These are phyloP conservation scores for Saccharomycopsis fodiens DNA, from an alignment of 805 yeast genomes.

Conservation along the genomic window DNA sequence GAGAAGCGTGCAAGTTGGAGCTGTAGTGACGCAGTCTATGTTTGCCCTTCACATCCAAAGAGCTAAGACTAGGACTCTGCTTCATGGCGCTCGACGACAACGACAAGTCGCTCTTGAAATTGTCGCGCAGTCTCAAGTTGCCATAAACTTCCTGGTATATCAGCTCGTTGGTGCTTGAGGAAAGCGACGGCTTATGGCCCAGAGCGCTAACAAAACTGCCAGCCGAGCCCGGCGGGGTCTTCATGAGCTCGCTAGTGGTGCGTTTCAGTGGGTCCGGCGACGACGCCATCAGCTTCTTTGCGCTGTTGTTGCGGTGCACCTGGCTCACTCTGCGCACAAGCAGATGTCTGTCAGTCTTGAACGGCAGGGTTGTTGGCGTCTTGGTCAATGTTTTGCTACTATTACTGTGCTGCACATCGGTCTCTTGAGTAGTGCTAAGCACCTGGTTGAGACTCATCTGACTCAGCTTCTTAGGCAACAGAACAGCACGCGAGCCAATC, in stretches of 20 bases:
- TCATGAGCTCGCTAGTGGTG: conserved; percentile 1
- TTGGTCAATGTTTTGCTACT: conserved; percentile 13
- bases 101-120: conserved; percentile 14
- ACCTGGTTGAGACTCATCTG: conserved; percentile 14
- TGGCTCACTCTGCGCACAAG: conserved; percentile 2
- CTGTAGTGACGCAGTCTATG: conserved; percentile 18
- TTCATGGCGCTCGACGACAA: conserved; percentile 15
- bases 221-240: conserved; percentile 9
- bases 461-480: conserved; percentile 16
- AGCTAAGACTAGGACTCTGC: conserved; percentile 17
- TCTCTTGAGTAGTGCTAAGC: conserved; percentile 6
- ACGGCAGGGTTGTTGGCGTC: conserved; percentile 10
- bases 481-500: neutral
- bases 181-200: conserved; percentile 6
- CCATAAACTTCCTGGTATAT: conserved; percentile 19
- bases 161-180: conserved; percentile 17
- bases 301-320: conserved; percentile 2
- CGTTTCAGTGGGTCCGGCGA: conserved; percentile 6
- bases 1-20: conserved; percentile 15
- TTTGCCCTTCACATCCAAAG: conserved; percentile 17
- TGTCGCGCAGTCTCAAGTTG: conserved; percentile 11
- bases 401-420: conserved; percentile 10
- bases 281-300: neutral
- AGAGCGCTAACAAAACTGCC: neutral
- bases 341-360: neutral